These are phyloP conservation scores for Gastrodia elata DNA, from an alignment of 106 monocot genomes.

Conservation along the genomic window DNA sequence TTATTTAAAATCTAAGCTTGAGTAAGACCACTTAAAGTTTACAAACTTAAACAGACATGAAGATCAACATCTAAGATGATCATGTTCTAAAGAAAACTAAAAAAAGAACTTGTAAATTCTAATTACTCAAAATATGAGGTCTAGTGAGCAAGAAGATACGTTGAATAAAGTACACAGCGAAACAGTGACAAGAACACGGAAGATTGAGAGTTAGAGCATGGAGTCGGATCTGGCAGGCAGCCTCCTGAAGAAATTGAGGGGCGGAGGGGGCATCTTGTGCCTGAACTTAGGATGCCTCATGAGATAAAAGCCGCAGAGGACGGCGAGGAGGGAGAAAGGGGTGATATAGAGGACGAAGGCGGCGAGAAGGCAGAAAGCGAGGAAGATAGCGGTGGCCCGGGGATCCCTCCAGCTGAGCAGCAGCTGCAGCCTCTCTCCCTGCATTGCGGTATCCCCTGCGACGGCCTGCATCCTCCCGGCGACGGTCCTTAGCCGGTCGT, in stretches of 20 bases:
- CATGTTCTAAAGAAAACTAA: no score
- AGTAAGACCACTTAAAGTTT: no score
- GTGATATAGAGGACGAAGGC: conserved; percentile 40
- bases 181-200: no score
- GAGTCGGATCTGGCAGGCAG: conserved; percentile 59
- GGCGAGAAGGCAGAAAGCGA: conserved; percentile 32
- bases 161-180: no score
- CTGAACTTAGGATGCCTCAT: conserved; percentile 82
- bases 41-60: no score
- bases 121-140: no score
- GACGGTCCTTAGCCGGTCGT: conserved; percentile 55
- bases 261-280: conserved; percentile 23
- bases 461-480: conserved; percentile 52
- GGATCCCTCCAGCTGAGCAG: conserved; percentile 76
- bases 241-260: conserved; percentile 60
- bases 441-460: conserved; percentile 58
- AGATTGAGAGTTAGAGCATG: conserved; percentile 41
- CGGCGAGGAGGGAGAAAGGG: conserved; percentile 36
- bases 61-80: no score
- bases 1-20: no score
- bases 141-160: no score
- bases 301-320: conserved; percentile 33
- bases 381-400: conserved; percentile 48
- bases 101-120: no score
- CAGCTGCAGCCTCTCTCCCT: conserved; percentile 58